A percentile compares a stretch with the other conserved stretches of the same genome.
These are phyloP conservation scores for Ceratobasidium sp. DNA, from an alignment of 1,284 basidiomycete genomes.

Conservation along the genomic window DNA sequence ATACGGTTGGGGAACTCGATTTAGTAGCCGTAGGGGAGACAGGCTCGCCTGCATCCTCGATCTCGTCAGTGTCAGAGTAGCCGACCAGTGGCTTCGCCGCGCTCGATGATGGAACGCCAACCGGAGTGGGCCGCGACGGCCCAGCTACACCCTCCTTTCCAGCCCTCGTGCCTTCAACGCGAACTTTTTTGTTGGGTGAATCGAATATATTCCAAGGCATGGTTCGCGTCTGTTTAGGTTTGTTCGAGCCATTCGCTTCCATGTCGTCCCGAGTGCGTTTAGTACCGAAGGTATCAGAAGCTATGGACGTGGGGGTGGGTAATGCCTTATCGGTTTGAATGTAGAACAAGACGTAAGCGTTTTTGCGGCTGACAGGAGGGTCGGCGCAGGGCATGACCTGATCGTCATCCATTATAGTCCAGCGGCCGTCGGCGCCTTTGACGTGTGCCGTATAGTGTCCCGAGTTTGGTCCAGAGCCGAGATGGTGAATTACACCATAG, in stretches of 20 bases:
- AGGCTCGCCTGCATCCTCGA: conserved; percentile 33
- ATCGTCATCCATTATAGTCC: conserved; percentile 97
- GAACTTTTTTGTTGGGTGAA: conserved; percentile 17
- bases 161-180: neutral
- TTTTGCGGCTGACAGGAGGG: conserved; percentile 75
- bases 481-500: conserved; percentile 94
- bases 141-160: conserved; percentile 31
- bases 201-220: conserved; percentile 14
- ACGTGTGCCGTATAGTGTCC: conserved; percentile 97
- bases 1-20: neutral
- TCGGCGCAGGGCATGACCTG: conserved; percentile 62
- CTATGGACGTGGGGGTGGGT: neutral
- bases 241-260: conserved; percentile 10
- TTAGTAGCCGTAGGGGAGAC: neutral
- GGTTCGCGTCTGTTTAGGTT: neutral
- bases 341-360: conserved; percentile 96
- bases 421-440: conserved; percentile 76
- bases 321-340: conserved; percentile 59
- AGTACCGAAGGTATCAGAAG: neutral
- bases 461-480: conserved; percentile 91
- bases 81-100: conserved; percentile 4
- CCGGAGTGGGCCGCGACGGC: conserved; percentile 12
- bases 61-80: conserved; percentile 27
- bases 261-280: conserved; percentile 33
- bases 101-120: conserved; percentile 9